Evolutionary conservation across 176 grass and related monocot genomes (phyloP).

Genomic region (Carex parvula): DNA sequence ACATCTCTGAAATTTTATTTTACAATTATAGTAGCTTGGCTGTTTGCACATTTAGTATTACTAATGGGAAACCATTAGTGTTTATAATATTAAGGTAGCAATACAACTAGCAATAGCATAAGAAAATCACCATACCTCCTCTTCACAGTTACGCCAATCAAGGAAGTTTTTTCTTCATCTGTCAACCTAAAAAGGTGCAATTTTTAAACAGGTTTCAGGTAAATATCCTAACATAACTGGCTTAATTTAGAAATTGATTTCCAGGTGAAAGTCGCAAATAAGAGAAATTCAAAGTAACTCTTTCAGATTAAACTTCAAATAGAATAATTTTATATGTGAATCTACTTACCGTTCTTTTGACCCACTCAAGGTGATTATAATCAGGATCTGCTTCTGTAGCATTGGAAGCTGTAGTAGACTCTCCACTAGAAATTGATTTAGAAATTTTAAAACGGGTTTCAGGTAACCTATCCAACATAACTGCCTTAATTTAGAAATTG

Average conservation of each 20-base stretch:
- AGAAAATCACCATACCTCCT: slow-evolving; percentile 4
- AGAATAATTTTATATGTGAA: not conserved
- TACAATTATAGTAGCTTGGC: not conserved
- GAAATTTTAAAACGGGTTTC: slow-evolving; percentile 5
- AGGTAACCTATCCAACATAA: not conserved
- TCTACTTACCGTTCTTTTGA: slow-evolving; percentile 13
- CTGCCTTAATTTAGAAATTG: not conserved
- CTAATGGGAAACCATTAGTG: not conserved
- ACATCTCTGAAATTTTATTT: slow-evolving; percentile 37
- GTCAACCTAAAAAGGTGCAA: slow-evolving; percentile 18
- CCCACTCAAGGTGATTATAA: not conserved
- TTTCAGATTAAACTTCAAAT: not conserved
- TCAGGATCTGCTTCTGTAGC: slow-evolving; percentile 18
- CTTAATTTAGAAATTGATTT: not conserved
- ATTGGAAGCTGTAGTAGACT: not conserved
- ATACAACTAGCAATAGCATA: not conserved
- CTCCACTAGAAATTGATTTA: too few relatives aligned
- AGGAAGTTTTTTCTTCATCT: slow-evolving; percentile 4
- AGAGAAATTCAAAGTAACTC: slow-evolving; percentile 4
- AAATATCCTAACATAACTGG: not conserved
- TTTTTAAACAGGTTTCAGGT: not conserved
- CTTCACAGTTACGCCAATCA: not conserved
- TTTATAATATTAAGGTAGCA: not conserved
- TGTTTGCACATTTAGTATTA: not conserved
- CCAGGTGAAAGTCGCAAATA: not conserved